Evolutionary conservation across 768 basidiomycete species (phyloP).

Genomic region (Leccinum arenicola): DNA sequence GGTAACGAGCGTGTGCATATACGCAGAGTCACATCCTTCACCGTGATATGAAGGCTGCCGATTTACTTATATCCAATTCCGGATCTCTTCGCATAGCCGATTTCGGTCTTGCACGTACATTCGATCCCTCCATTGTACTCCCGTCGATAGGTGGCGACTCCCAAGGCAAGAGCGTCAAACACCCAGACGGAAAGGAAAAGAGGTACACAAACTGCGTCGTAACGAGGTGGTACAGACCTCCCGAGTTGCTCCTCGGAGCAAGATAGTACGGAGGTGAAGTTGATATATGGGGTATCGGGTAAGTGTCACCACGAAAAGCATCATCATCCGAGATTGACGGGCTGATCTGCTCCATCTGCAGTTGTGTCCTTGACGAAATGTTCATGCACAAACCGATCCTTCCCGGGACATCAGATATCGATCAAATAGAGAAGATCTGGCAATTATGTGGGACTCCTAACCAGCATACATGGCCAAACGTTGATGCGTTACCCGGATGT

Average conservation of each 20-base stretch:
- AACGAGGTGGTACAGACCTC: slow-evolving; percentile 92
- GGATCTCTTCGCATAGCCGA: slow-evolving; percentile 90
- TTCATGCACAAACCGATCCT: slow-evolving; percentile 84
- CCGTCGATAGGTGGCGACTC: slow-evolving; percentile 19
- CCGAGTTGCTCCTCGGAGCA: slow-evolving; percentile 87
- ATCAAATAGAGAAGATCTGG: slow-evolving; percentile 90
- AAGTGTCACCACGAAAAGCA: slow-evolving; percentile 25
- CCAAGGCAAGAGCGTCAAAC: slow-evolving; percentile 26
- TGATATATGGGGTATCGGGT: slow-evolving; percentile 98
- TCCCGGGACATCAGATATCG: slow-evolving; percentile 83
- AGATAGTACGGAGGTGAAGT: slow-evolving; percentile 90
- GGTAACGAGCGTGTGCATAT: slow-evolving; percentile 9
- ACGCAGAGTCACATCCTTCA: slow-evolving; percentile 91
- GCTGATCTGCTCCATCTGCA: slow-evolving; percentile 29
- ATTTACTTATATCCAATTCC: slow-evolving; percentile 85
- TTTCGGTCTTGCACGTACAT: slow-evolving; percentile 91
- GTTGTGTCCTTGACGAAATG: slow-evolving; percentile 98
- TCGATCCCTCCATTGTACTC: slow-evolving; percentile 49
- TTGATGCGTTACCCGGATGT: slow-evolving; percentile 71
- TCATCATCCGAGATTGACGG: neutral
- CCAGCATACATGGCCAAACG: slow-evolving; percentile 78
- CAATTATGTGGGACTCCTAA: slow-evolving; percentile 85
- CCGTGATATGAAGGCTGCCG: slow-evolving; percentile 99
- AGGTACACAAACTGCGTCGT: slow-evolving; percentile 96
- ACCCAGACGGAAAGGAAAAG: slow-evolving; percentile 49